Base-by-base conservation (phyloP, 2,329 filamentous ascomycete species). In the Cladorrhinum sp. region DNA sequence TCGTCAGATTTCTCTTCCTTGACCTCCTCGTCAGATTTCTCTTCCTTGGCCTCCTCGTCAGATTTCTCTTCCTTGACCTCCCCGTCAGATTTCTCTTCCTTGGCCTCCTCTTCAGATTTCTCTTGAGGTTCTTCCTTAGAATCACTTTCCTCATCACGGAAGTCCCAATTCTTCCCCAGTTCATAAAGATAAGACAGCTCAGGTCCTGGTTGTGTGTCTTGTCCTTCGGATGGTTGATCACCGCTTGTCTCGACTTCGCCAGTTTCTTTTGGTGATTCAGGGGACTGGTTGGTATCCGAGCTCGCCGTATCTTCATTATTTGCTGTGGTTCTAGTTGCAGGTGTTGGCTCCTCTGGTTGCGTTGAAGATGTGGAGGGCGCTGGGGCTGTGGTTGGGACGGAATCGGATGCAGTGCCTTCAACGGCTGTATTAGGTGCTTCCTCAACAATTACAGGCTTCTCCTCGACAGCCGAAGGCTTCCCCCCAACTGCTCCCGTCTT, bases 41-140 rank as follows among this genome's bases (percentile, higher is more conserved):
- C 10, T 42, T 46, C 58, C 39, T 59, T 53, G 14, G 55, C 46
- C 23, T 61, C 59, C 48, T 57, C 49, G 30, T 33, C 18, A 14
- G 30, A 24, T 5, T 20, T 50, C 5, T 57, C 33, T 53, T 26
- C 54, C 46, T 33, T 14, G 20, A 8, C 52, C n/a, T 55, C 16
- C 51, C 55, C 58, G 26, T 60, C 55, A 9, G 49, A 24, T 18
- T 57, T 50, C 51, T 58, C 10, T 46, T 49, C 58, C 42, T 60
- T 49, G 9, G 52, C 42, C 23, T 58, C 59, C 49, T 58, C 50
- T 24, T 39, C 18, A 14, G 46, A 18, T 5, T 20, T 50, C 10
- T 57, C 48, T 53, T 26, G 48, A 14, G 2, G 39, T 16, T 57
- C 46, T 23, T 33, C 33, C 33, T 53, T 30, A 7, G 16, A 21